These are phyloP conservation scores for Anthracocystis walkeri DNA, from an alignment of 1,284 basidiomycete genomes.

Conservation along the genomic window DNA sequence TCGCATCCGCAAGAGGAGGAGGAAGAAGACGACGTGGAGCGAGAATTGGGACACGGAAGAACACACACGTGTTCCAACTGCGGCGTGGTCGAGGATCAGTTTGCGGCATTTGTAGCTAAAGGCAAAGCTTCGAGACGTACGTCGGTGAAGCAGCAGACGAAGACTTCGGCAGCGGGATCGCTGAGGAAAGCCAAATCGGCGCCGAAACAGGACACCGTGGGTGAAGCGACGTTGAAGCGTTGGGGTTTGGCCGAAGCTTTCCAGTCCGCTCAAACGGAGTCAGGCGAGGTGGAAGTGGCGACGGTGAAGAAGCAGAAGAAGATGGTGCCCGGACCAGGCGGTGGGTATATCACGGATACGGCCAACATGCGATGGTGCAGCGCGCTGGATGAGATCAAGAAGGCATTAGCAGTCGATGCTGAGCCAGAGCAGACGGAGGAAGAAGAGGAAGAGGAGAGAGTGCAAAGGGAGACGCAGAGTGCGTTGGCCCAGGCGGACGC, in stretches of 20 bases:
- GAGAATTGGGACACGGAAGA: slow-evolving; percentile 19
- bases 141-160: slow-evolving; percentile 23
- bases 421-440: neutral
- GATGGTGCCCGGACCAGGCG: slow-evolving; percentile 60
- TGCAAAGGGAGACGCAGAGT: slow-evolving; percentile 22
- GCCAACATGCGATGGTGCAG: slow-evolving; percentile 60
- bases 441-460: slow-evolving; percentile 12
- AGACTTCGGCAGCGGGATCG: slow-evolving; percentile 15
- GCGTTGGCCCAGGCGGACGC: slow-evolving; percentile 28
- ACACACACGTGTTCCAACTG: slow-evolving; percentile 34
- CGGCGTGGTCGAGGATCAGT: slow-evolving; percentile 20
- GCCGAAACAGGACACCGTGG: slow-evolving; percentile 14
- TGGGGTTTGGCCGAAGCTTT: slow-evolving; percentile 50
- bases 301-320: slow-evolving; percentile 41
- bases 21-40: slow-evolving; percentile 23
- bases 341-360: slow-evolving; percentile 60
- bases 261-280: slow-evolving; percentile 12
- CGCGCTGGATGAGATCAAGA: slow-evolving; percentile 61
- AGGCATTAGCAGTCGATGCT: slow-evolving; percentile 39
- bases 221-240: slow-evolving; percentile 36
- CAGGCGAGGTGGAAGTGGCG: slow-evolving; percentile 1
- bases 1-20: slow-evolving; percentile 5
- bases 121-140: slow-evolving; percentile 42
- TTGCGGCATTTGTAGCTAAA: slow-evolving; percentile 39
- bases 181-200: slow-evolving; percentile 25